Conservation (phyloP, 108 stramenopile species). For the Mediolabrus comicus region DNA sequence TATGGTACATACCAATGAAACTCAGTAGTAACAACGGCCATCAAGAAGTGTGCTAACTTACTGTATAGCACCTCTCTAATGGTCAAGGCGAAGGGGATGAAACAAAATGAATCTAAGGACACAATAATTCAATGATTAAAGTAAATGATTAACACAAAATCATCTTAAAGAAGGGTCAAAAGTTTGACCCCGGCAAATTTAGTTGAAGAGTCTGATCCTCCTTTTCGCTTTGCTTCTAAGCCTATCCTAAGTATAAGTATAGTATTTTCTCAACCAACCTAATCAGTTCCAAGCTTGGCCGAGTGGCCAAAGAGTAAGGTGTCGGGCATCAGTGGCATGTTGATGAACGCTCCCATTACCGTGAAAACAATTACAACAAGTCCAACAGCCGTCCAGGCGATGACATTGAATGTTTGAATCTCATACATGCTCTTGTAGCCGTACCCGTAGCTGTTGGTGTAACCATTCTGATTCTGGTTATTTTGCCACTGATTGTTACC, state of each 20-base stretch:
- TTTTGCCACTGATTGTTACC: slow-evolving; percentile 8
- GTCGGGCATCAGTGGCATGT: slow-evolving; percentile 83
- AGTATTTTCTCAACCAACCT: too few relatives aligned
- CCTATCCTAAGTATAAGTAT: not conserved
- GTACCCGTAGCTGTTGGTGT: slow-evolving; percentile 54
- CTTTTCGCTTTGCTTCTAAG: not conserved
- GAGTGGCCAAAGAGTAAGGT: slow-evolving; percentile 83
- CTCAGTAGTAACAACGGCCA: too few relatives aligned
- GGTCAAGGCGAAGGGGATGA: too few relatives aligned
- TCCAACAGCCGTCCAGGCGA: slow-evolving; percentile 81
- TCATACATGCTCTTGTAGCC: slow-evolving; percentile 88
- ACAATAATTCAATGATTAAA: too few relatives aligned
- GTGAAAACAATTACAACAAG: slow-evolving; percentile 58
- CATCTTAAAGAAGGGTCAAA: too few relatives aligned
- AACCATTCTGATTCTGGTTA: slow-evolving; percentile 28
- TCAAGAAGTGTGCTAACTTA: too few relatives aligned
- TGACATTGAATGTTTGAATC: slow-evolving; percentile 89
- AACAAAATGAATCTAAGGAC: too few relatives aligned
- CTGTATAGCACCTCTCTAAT: too few relatives aligned
- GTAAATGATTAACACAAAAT: too few relatives aligned
- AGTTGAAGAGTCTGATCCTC: too few relatives aligned
- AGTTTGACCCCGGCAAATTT: too few relatives aligned
- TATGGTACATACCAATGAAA: too few relatives aligned
- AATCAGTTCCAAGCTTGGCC: slow-evolving; percentile 67
- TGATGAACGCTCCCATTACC: slow-evolving; percentile 63